Conservation (phyloP, 345 rosid species). For the Linum tenue region DNA sequence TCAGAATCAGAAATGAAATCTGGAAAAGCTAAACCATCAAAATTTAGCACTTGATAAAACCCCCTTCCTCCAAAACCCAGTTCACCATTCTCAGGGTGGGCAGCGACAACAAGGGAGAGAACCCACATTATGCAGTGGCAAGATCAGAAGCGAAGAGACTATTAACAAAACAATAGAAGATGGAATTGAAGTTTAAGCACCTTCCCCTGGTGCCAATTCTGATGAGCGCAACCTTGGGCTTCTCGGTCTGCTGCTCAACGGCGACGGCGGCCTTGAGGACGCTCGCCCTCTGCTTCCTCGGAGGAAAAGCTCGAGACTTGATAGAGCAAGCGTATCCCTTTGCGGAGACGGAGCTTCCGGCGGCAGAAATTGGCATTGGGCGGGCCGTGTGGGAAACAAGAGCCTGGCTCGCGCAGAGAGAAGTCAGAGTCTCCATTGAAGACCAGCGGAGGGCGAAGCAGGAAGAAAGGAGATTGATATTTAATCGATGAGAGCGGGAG, state of each 20-base stretch:
- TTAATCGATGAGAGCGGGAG: constrained; percentile 1
- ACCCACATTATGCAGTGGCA: not conserved
- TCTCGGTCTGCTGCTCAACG: constrained; percentile 46
- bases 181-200: constrained; percentile 18
- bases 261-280: constrained; percentile 54
- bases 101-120: not conserved
- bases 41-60: constrained; percentile 17
- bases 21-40: too few relatives aligned
- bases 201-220: constrained; percentile 97
- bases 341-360: constrained; percentile 40
- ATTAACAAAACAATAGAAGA: not conserved
- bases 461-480: not conserved
- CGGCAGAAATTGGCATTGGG: constrained; percentile 17
- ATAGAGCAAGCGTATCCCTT: constrained; percentile 9
- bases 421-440: constrained; percentile 31
- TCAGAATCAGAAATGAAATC: too few relatives aligned
- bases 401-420: constrained; percentile 23
- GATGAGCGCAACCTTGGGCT: constrained; percentile 55
- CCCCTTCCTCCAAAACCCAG: not conserved
- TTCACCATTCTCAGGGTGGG: too few relatives aligned
- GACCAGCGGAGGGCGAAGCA: not conserved
- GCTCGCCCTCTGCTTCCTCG: constrained; percentile 19
- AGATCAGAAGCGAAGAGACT: not conserved
- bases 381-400: constrained; percentile 16
- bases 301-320: constrained; percentile 27